Evolutionary conservation across 2,329 filamentous ascomycete genomes (phyloP), one percentile per base, ranked within the genome.

Genomic region (Colletotrichum lindemuthianum): DNA sequence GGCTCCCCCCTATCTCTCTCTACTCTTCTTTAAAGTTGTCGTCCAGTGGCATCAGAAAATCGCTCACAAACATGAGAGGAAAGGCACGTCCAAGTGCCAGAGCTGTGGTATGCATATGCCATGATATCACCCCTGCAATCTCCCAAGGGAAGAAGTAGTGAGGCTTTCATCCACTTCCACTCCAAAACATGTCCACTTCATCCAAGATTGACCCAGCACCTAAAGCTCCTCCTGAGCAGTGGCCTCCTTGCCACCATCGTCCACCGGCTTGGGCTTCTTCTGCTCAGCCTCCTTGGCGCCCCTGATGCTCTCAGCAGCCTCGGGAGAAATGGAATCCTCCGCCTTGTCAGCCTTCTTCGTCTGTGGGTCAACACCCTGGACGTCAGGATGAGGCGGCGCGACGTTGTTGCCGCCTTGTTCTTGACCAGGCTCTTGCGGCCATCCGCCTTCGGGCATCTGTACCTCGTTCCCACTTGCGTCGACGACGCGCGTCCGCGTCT

Each of bases 401-500:
- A 87, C 83, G 53, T 74, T 24, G 24, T 24, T 78, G 12, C 70
- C 79, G 13, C 68, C 76, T 50, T 75, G 70, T 34, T 75, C 73
- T 43, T 54, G 61, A 50, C 32, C 49, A 36, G 24, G 49, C 48
- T 63, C 63, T 52, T 78, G 72, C 13, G 72, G 73, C 75, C 72
- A 75, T 24, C 75, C 81, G 43, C 78, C 82, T 32, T 77, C 75
- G 12, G 80, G 79, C 39, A 76, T 70, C 10, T 76, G 75, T n/a
- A 97, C 78, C 73, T 96, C 92, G 69, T 94, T 93, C 65, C 94
- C 96, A 47, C 88, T 77, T 56, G 86, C 87, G 76, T 97, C 93
- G 44, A 97, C 84, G 60, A 98, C 79, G 63, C 92, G 90, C 8
- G 93, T 97, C 69, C 92, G 87, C n/a, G 95, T 97, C 83, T 98